Base-by-base conservation (phyloP, 768 basidiomycete species). In the Collybia sp. region DNA sequence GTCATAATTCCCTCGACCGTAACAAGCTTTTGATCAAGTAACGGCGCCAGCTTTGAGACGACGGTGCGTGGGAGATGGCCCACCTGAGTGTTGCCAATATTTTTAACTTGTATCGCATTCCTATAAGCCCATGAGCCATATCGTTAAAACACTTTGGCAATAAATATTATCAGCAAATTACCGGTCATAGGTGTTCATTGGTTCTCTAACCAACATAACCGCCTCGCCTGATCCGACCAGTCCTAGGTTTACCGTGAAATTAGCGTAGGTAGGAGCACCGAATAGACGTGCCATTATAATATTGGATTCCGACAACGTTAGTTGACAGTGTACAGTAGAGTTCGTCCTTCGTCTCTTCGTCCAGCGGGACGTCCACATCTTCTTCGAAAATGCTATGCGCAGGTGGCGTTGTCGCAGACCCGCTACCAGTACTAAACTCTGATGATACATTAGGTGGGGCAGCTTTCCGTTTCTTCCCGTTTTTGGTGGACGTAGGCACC, bases 51-150 rank as follows among this genome's bases (percentile, higher is more conserved):
- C 53, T 76, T 75, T 0, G 60, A 43, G 0, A 79, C 87, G 11
- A 84, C 72, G 16, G 63, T 66, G 30, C 76, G 73, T 1, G 88
- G 83, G 17, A 93, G 59, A 63, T 93, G 92, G 1, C 92, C 92
- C 2, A 94, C 90, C 74, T 92, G 85, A 11, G 66, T 66, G 1
- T 72, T 69, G 1, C 75, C 70, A 35, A 92, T 90, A 57, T 94
- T 94, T 58, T 77, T 72, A 19, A 93, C 90, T 68, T 88, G 79
- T 18, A 91, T 83, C 1, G 87, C 85, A 61, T 90, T 88, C 20
- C 85, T 88, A 40, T 45, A 19, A 11, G 43, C 15, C 13, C 30
- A 15, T 45, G 25, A 25, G 8, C 25, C 8, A 8, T 6, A 32
- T 19, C 15, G 13, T 39, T 1, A 30, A 3, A 36, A 10, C 6